Evolutionary conservation across 148 eudicot species (phyloP), one percentile per base, ranked within the genome.

Genomic region (Diospyros lotus): DNA sequence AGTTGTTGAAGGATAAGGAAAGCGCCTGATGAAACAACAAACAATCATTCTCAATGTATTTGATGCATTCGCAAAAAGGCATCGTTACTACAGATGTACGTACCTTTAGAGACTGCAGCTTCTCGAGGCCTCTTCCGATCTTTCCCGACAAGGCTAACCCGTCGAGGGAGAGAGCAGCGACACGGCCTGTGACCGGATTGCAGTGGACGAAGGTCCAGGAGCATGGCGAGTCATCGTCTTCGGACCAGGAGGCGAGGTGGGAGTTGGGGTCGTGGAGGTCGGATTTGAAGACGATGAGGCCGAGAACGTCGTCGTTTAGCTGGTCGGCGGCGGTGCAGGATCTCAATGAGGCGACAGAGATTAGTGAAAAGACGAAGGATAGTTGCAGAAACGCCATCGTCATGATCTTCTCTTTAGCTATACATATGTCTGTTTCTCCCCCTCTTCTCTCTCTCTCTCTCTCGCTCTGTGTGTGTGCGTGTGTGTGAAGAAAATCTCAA

Each of bases 271-370:
- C 85, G 3, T 77, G 76, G 11, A 95, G 78, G 68, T 81, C 86
- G 15, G 99, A 77, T 79, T 91, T 95, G 93, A 95, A 95, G 66
- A 93, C 98, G 74, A 93, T 88, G 45, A 95, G 93, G 63, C 98
- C 99, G 13, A 95, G 79, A 39, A 95, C 81, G n/a, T 95, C 99
- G 77, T 95, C 97, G 77, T 91, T 88, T 3, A 90, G 89, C 72
- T 76, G 86, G 28, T 50, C 6, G 10, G 10, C 17, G 10, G 66
- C 73, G 13, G 61, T 75, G 46, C 66, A 75, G 15, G 12, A 46
- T 65, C 67, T 73, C 75, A 48, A 54, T n/a, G 71, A 77, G 48
- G 71, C 62, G 0, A 69, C 50, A 42, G 59, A 78, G 69, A 68
- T 48, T 42, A 78, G 8, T 69, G 78, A 64, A 54, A 77, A 9